phyloP scores from a whole-genome alignment of 306 rosid species.

The Lathyrus oleraceus region DNA sequence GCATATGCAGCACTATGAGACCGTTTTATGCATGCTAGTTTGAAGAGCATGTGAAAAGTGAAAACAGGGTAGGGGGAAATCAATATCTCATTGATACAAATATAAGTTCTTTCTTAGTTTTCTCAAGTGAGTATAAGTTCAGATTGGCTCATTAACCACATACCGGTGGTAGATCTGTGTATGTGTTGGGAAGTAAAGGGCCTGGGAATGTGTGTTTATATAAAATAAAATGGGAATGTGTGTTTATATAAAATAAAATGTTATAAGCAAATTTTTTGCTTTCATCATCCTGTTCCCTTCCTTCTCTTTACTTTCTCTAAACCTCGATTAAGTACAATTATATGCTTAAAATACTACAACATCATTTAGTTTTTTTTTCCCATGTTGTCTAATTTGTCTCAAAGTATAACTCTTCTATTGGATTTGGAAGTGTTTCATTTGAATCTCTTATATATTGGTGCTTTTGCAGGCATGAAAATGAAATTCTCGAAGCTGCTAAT shows the following conservation, averaged over 20 bases:
- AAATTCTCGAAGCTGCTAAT: conserved; percentile 55
- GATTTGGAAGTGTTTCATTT: neutral
- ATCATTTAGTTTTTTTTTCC: neutral
- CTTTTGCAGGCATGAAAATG: conserved; percentile 66
- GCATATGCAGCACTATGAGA: neutral
- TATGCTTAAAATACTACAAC: neutral
- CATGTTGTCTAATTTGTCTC: neutral
- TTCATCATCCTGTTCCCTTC: neutral
- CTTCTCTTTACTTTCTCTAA: neutral
- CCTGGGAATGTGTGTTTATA: neutral
- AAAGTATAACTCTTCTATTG: neutral
- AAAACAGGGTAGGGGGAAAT: neutral
- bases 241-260: neutral
- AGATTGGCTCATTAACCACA: neutral
- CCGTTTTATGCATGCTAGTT: neutral
- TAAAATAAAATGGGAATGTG: neutral
- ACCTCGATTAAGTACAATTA: neutral
- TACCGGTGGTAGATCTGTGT: neutral
- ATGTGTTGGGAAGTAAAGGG: neutral
- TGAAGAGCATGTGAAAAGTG: neutral
- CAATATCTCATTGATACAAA: neutral
- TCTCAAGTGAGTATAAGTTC: neutral
- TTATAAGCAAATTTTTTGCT: neutral
- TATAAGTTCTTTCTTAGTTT: neutral
- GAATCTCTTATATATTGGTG: neutral